phyloP scores from a whole-genome alignment of 495 filamentous ascomycete genomes.

The Aspergillus olivimuriae region DNA sequence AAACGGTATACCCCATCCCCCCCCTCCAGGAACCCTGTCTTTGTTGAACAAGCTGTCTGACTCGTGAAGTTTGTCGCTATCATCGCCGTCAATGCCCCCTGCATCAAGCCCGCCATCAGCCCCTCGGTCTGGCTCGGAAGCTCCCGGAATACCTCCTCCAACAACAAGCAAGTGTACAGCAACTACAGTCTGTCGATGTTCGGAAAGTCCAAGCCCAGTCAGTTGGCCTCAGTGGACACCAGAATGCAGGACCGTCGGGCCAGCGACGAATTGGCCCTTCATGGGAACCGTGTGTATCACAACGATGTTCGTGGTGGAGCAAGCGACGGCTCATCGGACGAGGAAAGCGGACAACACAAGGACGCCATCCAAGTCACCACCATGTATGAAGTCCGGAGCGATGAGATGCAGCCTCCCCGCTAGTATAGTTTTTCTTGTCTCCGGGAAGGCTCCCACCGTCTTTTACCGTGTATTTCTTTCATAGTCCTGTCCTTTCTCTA shows the following conservation, averaged over 20 bases:
- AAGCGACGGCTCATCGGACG: slow-evolving; percentile 3
- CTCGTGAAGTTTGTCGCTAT: slow-evolving; percentile 23
- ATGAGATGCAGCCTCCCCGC: neutral
- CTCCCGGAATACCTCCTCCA: slow-evolving; percentile 5
- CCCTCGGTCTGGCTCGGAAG: slow-evolving; percentile 10
- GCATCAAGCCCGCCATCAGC: slow-evolving; percentile 18
- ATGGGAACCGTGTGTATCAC: neutral
- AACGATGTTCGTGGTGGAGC: neutral
- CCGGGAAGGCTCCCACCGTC: too few species aligned
- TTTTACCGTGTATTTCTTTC: too few species aligned
- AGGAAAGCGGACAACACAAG: slow-evolving; percentile 4
- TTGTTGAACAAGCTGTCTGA: too few species aligned
- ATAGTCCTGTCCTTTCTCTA: too few species aligned
- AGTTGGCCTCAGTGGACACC: neutral
- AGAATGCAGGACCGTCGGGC: slow-evolving; percentile 1
- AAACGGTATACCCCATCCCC: slow-evolving; percentile 9
- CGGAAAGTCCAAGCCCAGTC: slow-evolving; percentile 4
- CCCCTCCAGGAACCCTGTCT: neutral
- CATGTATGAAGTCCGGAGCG: slow-evolving; percentile 10
- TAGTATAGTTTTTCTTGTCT: neutral
- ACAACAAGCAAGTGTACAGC: neutral
- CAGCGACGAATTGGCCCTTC: slow-evolving; percentile 11
- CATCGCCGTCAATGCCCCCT: slow-evolving; percentile 18
- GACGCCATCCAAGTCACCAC: slow-evolving; percentile 14
- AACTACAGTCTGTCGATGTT: slow-evolving; percentile 8